phyloP scores from a whole-genome alignment of 2,329 filamentous ascomycete genomes.

The Neospermospora avenae region DNA sequence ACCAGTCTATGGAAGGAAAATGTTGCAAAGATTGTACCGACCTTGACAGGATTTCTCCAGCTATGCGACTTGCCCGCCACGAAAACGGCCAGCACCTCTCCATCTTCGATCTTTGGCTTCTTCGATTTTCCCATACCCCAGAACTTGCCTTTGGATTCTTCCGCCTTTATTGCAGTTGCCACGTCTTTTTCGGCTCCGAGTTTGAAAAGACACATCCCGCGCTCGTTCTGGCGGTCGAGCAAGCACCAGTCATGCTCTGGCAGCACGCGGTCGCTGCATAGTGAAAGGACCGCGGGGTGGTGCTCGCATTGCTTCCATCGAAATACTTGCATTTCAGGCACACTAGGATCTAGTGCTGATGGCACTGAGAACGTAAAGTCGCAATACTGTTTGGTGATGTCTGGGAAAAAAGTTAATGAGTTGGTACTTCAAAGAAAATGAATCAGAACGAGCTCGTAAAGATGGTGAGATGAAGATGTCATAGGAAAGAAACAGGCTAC shows the following conservation, averaged over 20 bases:
- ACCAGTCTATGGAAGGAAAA: too few species aligned
- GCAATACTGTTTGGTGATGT: background rate
- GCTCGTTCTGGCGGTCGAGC: conserved; percentile 3
- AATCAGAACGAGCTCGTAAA: background rate
- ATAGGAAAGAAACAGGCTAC: background rate
- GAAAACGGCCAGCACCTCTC: conserved; percentile 2
- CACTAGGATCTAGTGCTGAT: background rate
- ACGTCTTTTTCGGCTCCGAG: background rate
- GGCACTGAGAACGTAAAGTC: background rate
- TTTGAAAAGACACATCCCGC: background rate
- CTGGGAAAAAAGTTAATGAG: background rate
- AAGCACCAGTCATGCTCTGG: conserved; percentile 3
- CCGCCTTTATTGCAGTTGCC: background rate
- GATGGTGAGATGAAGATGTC: background rate
- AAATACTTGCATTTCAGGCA: background rate
- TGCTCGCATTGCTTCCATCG: background rate
- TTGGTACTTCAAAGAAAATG: background rate
- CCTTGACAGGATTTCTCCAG: background rate
- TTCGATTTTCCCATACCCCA: background rate
- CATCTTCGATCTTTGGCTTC: background rate
- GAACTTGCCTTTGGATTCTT: background rate
- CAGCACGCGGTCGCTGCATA: background rate
- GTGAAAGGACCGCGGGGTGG: background rate
- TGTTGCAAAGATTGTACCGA: too few species aligned
- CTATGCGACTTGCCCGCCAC: background rate